These are phyloP conservation scores for Marchantia polymorpha DNA, from an alignment of 225 moss, liverwort and hornwort species.

Conservation along the genomic window DNA sequence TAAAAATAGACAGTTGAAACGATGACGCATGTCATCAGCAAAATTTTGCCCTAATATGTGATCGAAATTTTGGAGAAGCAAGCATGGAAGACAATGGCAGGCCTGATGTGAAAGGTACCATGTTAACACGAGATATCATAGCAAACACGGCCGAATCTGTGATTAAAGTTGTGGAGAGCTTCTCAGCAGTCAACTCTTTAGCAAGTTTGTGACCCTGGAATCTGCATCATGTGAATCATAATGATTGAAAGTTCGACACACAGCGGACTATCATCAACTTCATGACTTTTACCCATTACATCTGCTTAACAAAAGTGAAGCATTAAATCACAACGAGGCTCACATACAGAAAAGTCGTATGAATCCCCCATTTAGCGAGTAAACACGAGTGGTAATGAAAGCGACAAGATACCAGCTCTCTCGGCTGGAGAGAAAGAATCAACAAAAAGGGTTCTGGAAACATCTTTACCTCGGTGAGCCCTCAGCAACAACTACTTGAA, in stretches of 20 bases:
- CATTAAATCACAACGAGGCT: not conserved
- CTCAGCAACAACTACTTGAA: slow-evolving; percentile 98
- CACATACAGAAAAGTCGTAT: too few species aligned
- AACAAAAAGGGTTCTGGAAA: not conserved
- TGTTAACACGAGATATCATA: slow-evolving; percentile 98
- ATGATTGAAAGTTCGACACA: too few species aligned
- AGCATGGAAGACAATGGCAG: not conserved
- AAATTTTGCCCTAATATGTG: not conserved
- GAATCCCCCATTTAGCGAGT: not conserved
- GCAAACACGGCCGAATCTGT: slow-evolving; percentile 98
- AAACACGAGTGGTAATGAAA: not conserved
- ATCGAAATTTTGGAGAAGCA: not conserved
- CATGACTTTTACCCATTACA: not conserved
- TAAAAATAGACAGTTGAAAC: not conserved
- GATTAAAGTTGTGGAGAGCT: slow-evolving; percentile 87
- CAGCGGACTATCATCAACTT: not conserved
- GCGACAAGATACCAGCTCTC: not conserved
- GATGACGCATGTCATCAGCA: not conserved
- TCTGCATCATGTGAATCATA: slow-evolving; percentile 29
- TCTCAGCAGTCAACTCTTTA: slow-evolving; percentile 83
- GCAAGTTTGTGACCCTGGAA: slow-evolving; percentile 90
- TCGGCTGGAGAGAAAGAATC: not conserved
- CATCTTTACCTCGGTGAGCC: slow-evolving; percentile 81
- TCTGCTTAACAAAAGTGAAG: not conserved
- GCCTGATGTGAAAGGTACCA: slow-evolving; percentile 48